Evolutionary conservation across 371 early-diverging fungal genomes (phyloP).

Genomic region (Massospora cicadina): DNA sequence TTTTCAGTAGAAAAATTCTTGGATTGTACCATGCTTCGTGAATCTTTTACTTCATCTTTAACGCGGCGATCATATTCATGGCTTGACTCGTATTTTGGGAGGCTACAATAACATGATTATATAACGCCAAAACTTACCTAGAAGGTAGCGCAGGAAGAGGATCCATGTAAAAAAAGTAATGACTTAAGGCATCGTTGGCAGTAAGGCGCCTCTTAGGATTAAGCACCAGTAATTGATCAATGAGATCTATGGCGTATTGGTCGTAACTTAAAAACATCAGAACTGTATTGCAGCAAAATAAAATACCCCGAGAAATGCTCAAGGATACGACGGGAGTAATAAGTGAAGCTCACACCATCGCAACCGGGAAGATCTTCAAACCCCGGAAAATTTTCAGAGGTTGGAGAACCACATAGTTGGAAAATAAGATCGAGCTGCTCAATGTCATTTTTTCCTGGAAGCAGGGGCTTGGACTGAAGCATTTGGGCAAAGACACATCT

Average conservation of each 20-base stretch:
- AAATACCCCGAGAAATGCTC: conserved; percentile 6
- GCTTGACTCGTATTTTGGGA: conserved; percentile 37
- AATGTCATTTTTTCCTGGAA: conserved; percentile 61
- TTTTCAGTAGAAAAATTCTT: not conserved
- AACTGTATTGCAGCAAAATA: conserved; percentile 11
- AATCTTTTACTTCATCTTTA: not conserved
- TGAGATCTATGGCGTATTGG: conserved; percentile 40
- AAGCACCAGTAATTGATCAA: conserved; percentile 51
- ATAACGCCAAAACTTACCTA: conserved; percentile 18
- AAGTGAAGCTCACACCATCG: conserved; percentile 16
- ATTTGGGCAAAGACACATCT: conserved; percentile 77
- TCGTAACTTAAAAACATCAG: conserved; percentile 14
- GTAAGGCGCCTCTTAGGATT: conserved; percentile 57
- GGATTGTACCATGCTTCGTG: not conserved
- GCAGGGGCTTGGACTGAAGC: conserved; percentile 47
- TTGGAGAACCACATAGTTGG: conserved; percentile 27
- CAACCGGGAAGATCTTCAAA: conserved; percentile 44
- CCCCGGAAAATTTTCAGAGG: conserved; percentile 45
- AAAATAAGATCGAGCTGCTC: conserved; percentile 70
- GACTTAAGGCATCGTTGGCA: conserved; percentile 54
- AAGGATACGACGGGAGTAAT: not conserved
- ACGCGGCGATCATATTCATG: conserved; percentile 27
- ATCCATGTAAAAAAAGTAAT: conserved; percentile 41
- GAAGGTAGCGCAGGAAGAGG: conserved; percentile 38
- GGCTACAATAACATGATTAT: conserved; percentile 15